Evolutionary conservation across 805 yeast genomes (phyloP).

Genomic region (Wickerhamomyces pijperi): DNA sequence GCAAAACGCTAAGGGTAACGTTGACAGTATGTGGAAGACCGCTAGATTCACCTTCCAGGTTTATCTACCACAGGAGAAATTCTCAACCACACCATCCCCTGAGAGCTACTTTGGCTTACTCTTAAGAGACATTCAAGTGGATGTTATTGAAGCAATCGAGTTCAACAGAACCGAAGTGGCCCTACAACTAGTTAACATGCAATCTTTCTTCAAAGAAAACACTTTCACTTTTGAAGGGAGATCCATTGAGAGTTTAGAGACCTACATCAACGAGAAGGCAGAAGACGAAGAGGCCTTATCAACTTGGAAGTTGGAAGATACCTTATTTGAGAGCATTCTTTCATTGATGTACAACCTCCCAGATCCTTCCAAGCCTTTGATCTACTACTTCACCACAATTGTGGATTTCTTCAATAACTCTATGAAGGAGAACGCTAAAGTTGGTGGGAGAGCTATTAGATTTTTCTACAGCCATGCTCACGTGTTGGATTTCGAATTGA

Average conservation of each 20-base stretch:
- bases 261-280: slow-evolving; percentile 28
- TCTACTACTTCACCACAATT: slow-evolving; percentile 75
- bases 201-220: slow-evolving; percentile 55
- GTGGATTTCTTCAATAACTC: slow-evolving; percentile 82
- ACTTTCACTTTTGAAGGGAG: slow-evolving; percentile 66
- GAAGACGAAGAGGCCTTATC: slow-evolving; percentile 26
- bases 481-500: slow-evolving; percentile 64
- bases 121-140: slow-evolving; percentile 65
- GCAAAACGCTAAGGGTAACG: slow-evolving; percentile 31
- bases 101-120: slow-evolving; percentile 45
- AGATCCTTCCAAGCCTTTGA: slow-evolving; percentile 46
- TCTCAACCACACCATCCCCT: slow-evolving; percentile 56
- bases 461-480: slow-evolving; percentile 62
- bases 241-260: slow-evolving; percentile 58
- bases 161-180: slow-evolving; percentile 85
- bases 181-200: slow-evolving; percentile 67
- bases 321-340: slow-evolving; percentile 73
- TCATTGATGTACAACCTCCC: slow-evolving; percentile 74
- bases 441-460: slow-evolving; percentile 84
- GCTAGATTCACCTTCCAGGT: slow-evolving; percentile 55
- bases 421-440: slow-evolving; percentile 81
- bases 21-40: slow-evolving; percentile 58
- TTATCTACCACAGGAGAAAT: slow-evolving; percentile 39
- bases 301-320: slow-evolving; percentile 87
- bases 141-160: slow-evolving; percentile 68